phyloP scores from a whole-genome alignment of 2,329 filamentous ascomycete species.

The Juglanconis oblonga region DNA sequence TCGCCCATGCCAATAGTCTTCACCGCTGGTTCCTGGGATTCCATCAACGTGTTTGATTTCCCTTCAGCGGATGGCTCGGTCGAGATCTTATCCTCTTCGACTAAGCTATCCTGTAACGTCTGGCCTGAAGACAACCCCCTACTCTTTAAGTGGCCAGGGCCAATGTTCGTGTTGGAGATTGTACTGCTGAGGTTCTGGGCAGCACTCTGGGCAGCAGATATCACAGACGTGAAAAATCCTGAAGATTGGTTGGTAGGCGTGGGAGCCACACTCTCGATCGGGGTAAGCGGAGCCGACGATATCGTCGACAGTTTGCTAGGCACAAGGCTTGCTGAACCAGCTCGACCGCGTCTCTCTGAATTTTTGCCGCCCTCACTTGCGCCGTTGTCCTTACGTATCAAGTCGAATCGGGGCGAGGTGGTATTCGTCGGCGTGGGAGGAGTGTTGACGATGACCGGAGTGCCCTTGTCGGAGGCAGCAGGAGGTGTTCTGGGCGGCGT shows the following conservation, averaged over 20 bases:
- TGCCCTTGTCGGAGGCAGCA: slow-evolving; percentile 39
- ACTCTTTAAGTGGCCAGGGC: slow-evolving; percentile 42
- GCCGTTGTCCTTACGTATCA: slow-evolving; percentile 21
- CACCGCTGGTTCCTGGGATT: slow-evolving; percentile 70
- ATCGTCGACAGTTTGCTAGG: slow-evolving; percentile 88
- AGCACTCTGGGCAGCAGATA: slow-evolving; percentile 90
- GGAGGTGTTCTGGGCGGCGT: slow-evolving; percentile 47
- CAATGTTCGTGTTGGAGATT: slow-evolving; percentile 63
- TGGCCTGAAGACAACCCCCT: slow-evolving; percentile 1
- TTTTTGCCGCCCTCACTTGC: slow-evolving; percentile 55
- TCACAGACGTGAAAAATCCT: slow-evolving; percentile 90
- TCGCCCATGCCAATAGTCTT: slow-evolving; percentile 88
- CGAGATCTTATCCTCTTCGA: slow-evolving; percentile 36
- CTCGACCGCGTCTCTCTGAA: slow-evolving; percentile 57
- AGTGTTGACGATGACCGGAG: slow-evolving; percentile 61
- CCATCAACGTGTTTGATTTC: slow-evolving; percentile 38
- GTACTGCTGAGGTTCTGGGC: slow-evolving; percentile 72
- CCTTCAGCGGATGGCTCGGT: slow-evolving; percentile 42
- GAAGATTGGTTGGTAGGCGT: slow-evolving; percentile 46
- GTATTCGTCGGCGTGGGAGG: slow-evolving; percentile 62
- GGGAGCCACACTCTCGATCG: slow-evolving; percentile 62
- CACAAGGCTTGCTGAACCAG: slow-evolving; percentile 53
- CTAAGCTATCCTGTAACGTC: slow-evolving; percentile 23
- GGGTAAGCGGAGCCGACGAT: slow-evolving; percentile 69
- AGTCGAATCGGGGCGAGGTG: slow-evolving; percentile 24